Evolutionary conservation across 345 rosid genomes (phyloP), one percentile per base, ranked within the genome.

Genomic region (Durio zibethinus): DNA sequence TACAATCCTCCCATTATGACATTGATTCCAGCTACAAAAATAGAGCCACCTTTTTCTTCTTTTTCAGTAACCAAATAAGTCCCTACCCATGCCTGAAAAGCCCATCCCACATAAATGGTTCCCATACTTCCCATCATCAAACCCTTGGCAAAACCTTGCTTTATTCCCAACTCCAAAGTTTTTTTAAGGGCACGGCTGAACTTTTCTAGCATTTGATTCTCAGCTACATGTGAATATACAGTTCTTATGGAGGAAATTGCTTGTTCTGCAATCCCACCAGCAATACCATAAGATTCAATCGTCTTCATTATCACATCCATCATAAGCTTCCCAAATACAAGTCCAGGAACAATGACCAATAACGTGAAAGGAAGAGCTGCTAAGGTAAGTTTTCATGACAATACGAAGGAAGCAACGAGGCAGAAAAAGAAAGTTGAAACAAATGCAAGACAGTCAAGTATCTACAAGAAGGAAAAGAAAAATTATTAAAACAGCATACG

Each of bases 81-180:
- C 52, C 91, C 94, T 2, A 85, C 20, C 90, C 89, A 90, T 77
- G 91, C 89, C 77, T 88, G 92, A 75, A 87, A 89, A 2, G 94
- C 87, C 94, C 92, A 90, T 15, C 90, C 88, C 4, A 86, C 76
- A 80, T 86, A 90, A 45, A 90, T 85, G 57, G 74, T 86, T 65
- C 94, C 94, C 91, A 90, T 85, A 82, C 92, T 85, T 59, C 94
- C 94, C 90, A 88, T 85, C 88, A 90, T 35, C 80, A 90, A 75
- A 21, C 94, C 92, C 79, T 90, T 89, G 27, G 92, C 88, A 42
- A 88, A 74, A 43, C 92, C 94, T 83, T 79, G 88, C 81, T 87
- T 86, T 23, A 87, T 63, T 78, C 94, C 92, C 63, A 88, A 56
- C 40, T 80, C 88, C 86, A 85, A 48, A 16, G 91, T 88, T 54